phyloP scores from a whole-genome alignment of 345 rosid species.

The Brassica incana region DNA sequence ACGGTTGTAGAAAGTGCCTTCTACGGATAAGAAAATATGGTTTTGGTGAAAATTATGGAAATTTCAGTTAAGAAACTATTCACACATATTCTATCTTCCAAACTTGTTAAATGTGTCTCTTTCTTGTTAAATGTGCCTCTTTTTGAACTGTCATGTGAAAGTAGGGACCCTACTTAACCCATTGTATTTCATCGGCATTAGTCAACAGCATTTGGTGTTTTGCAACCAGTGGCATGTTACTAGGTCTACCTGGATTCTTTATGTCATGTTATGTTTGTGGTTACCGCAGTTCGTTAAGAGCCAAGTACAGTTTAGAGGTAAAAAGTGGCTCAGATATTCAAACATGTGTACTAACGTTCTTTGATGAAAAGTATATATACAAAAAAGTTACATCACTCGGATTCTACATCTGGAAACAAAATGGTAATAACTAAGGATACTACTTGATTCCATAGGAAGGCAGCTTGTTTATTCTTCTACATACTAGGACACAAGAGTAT shows the following conservation, averaged over 20 bases:
- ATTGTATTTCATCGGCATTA: constrained; percentile 71
- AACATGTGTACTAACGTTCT: not conserved
- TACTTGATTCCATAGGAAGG: constrained; percentile 23
- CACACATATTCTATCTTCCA: too few relatives aligned
- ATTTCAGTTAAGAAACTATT: too few relatives aligned
- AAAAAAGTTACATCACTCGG: constrained; percentile 13
- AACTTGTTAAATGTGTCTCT: too few relatives aligned
- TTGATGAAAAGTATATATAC: constrained; percentile 12
- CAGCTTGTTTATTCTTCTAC: constrained; percentile 35
- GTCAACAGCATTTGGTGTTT: constrained; percentile 70
- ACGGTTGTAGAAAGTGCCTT: too few relatives aligned
- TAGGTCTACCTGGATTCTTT: constrained; percentile 89
- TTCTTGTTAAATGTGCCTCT: too few relatives aligned
- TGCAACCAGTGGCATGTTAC: constrained; percentile 62
- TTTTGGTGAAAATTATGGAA: too few relatives aligned
- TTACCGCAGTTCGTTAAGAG: constrained; percentile 68
- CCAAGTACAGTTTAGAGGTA: constrained; percentile 73
- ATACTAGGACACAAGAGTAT: constrained; percentile 74
- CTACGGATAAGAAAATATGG: too few relatives aligned
- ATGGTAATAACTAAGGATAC: constrained; percentile 17
- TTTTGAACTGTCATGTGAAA: too few relatives aligned
- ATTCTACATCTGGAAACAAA: constrained; percentile 31
- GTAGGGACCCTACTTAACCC: constrained; percentile 69
- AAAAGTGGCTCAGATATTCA: not conserved
- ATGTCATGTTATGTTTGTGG: constrained; percentile 81